phyloP scores from a whole-genome alignment of 768 basidiomycete genomes.

The Coprinopsis marcescibilis region DNA sequence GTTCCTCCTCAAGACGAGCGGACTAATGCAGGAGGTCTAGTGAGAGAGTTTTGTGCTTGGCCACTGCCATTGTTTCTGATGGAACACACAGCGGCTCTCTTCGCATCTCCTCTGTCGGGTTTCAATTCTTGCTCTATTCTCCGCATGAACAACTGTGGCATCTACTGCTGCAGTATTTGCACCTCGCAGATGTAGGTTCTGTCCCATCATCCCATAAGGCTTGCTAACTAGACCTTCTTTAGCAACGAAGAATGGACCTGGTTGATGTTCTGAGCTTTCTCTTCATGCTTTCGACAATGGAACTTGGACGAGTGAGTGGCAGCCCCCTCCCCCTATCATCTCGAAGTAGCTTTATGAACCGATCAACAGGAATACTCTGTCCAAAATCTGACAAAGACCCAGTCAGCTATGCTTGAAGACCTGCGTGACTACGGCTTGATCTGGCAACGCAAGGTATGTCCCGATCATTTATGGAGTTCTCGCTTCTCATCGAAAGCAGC shows the following conservation, averaged over 20 bases:
- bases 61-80: conserved; percentile 8
- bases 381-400: conserved; percentile 70
- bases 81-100: conserved; percentile 41
- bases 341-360: conserved; percentile 13
- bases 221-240: conserved; percentile 16
- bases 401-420: conserved; percentile 85
- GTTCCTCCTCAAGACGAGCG: conserved; percentile 75
- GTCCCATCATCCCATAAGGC: conserved; percentile 13
- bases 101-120: conserved; percentile 90
- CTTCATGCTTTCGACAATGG: conserved; percentile 97
- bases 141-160: conserved; percentile 96
- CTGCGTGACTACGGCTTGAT: conserved; percentile 92
- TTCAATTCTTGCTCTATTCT: conserved; percentile 93
- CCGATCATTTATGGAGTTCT: conserved; percentile 14
- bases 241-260: conserved; percentile 87
- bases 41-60: conserved; percentile 29
- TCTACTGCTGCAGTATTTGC: conserved; percentile 83
- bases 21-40: conserved; percentile 76
- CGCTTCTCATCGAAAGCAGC: conserved; percentile 35
- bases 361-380: conserved; percentile 77
- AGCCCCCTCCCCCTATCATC: conserved; percentile 11
- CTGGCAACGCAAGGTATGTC: conserved; percentile 71
- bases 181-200: conserved; percentile 67
- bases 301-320: conserved; percentile 72
- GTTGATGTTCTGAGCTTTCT: conserved; percentile 92